Conservation (phyloP, 2,329 filamentous ascomycete genomes). For the Colletotrichum orbiculare region DNA sequence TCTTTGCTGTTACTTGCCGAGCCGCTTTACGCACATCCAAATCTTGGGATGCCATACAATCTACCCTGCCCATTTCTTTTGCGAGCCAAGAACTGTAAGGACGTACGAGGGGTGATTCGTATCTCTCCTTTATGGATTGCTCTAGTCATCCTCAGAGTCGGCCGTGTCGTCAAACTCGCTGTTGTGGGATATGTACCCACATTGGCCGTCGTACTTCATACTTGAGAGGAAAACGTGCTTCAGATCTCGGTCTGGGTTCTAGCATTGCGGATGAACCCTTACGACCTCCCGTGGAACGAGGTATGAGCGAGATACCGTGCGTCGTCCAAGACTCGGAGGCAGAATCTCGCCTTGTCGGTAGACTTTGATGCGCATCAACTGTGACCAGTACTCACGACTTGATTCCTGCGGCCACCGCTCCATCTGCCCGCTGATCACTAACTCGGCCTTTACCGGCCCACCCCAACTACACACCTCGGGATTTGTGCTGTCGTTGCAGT, state of each 20-base stretch:
- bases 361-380: neutral
- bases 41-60: too few relatives aligned
- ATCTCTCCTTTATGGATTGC: too few relatives aligned
- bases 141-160: too few relatives aligned
- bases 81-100: too few relatives aligned
- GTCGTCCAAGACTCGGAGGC: neutral
- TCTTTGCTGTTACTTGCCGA: too few relatives aligned
- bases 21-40: too few relatives aligned
- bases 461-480: neutral
- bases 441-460: neutral
- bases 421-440: neutral
- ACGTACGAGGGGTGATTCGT: too few relatives aligned
- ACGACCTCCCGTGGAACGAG: neutral
- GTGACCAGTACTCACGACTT: neutral
- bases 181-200: too few relatives aligned
- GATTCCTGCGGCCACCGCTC: neutral
- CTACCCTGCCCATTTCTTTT: too few relatives aligned
- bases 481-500: rapidly evolving
- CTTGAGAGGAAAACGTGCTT: too few relatives aligned
- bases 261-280: neutral
- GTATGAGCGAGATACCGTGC: neutral
- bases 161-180: too few relatives aligned
- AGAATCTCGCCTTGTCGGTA: neutral
- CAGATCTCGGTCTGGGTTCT: neutral
- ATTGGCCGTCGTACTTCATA: too few relatives aligned